Base-by-base conservation (phyloP, 1,284 basidiomycete genomes). In the Cerrena zonata region DNA sequence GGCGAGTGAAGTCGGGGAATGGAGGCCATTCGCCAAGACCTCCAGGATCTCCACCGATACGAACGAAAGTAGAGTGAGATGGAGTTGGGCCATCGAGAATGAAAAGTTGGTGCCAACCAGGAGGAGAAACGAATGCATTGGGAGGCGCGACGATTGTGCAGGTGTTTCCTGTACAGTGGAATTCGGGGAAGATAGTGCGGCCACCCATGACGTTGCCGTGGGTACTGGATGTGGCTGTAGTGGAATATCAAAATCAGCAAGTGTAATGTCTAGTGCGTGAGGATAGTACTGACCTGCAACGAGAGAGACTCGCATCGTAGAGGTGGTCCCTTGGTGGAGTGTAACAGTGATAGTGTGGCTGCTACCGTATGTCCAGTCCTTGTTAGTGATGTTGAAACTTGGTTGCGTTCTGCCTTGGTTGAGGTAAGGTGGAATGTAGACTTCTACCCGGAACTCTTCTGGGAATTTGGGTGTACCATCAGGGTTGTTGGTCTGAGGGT, bases 161-260 rank as follows among this genome's bases (percentile, higher is more conserved):
- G 4, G 72, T 74, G 44, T 71, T 81, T 3, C 83, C 83, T 2
- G 65, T 48, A 66, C 86, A 88, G 0, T 71, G 69, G 64, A 86
- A 83, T 3, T 67, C 74, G 1, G 85, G 86, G 73, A 88, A 87
- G 55, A 88, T 69, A 0, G 79, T 83, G 43, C 86, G 73, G 3
- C 76, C 73, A 3, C 84, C 85, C 83, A 88, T 86, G 2, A 78
- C 70, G 58, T 86, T 87, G n/a, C 85, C 86, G 58, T 89, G 86
- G 0, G 85, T 88, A 55, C 80, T 85, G n/a, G 86, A 86, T 0
- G 78, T 75, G 1, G 84, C 85, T 84, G 51, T 21, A 40, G n/a
- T 34, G 34, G 40, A 48, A 40, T 25, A n/a, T 25, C 34, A 13
- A 26, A 23, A 37, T 55, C 42, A 55, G 57, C 15, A 22, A 22